Conservation (phyloP, 106 monocot genomes). For the Agapanthus africanus region DNA sequence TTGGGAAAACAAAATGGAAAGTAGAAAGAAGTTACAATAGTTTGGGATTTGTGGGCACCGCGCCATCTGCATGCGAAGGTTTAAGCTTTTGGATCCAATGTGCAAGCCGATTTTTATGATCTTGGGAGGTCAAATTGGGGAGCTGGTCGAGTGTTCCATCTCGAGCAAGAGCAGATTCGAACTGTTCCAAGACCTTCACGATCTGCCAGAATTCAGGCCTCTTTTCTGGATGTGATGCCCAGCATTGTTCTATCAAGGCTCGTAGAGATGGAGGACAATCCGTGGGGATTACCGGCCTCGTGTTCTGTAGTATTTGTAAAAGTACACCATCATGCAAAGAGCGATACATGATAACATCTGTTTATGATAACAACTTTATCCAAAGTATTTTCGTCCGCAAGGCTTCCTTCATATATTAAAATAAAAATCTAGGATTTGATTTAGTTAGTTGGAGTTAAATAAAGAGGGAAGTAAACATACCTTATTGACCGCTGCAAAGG, state of each 20-base stretch:
- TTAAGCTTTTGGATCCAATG: constrained; percentile 62
- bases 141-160: constrained; percentile 50
- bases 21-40: constrained; percentile 19
- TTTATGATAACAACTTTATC: too few relatives aligned
- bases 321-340: not conserved
- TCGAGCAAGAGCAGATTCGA: constrained; percentile 36
- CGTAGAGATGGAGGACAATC: constrained; percentile 50
- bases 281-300: constrained; percentile 58
- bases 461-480: constrained; percentile 17
- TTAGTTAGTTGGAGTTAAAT: not conserved
- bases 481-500: constrained; percentile 88
- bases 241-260: constrained; percentile 77
- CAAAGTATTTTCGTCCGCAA: too few relatives aligned
- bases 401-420: too few relatives aligned
- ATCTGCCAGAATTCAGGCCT: constrained; percentile 90
- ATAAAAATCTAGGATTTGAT: too few relatives aligned
- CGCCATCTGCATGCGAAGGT: constrained; percentile 13
- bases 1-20: constrained; percentile 4
- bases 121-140: constrained; percentile 35
- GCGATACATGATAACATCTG: too few relatives aligned
- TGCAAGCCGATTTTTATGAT: constrained; percentile 44
- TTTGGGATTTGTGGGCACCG: constrained; percentile 11
- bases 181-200: constrained; percentile 80
- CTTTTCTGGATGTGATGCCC: constrained; percentile 51
- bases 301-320: constrained; percentile 34